A percentile compares a stretch with the other conserved stretches of the same genome.
phyloP scores from a whole-genome alignment of 2,329 filamentous ascomycete genomes.

The Aureobasidium melanogenum region DNA sequence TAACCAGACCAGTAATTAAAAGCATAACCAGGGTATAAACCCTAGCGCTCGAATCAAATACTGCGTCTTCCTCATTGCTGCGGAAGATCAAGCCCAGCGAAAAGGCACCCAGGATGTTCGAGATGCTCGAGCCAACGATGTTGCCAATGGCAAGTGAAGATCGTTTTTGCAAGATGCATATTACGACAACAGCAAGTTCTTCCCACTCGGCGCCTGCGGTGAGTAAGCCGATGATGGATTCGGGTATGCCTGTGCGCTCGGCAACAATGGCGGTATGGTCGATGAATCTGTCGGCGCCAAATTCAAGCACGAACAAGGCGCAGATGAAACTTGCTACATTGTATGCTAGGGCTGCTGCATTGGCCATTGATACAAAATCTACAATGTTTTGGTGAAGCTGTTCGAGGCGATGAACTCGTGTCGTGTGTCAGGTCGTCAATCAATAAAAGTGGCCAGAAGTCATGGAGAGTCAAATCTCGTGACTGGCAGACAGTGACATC shows the following conservation, averaged over 20 bases:
- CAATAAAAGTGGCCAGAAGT: not conserved
- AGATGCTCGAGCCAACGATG: constrained; percentile 45
- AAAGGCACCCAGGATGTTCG: constrained; percentile 47
- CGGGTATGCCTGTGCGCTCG: constrained; percentile 35
- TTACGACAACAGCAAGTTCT: constrained; percentile 45
- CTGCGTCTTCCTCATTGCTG: constrained; percentile 11
- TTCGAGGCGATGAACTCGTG: no score
- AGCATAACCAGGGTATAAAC: constrained; percentile 39
- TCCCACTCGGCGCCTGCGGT: constrained; percentile 49
- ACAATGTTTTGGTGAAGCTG: not conserved
- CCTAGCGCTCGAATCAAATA: constrained; percentile 41
- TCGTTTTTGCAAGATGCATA: constrained; percentile 38
- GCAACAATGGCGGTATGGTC: constrained; percentile 43
- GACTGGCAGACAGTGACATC: not conserved
- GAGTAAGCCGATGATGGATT: constrained; percentile 42
- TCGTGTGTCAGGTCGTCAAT: not conserved
- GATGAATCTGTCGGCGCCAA: constrained; percentile 45
- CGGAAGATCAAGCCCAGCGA: constrained; percentile 43
- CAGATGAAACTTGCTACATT: constrained; percentile 36
- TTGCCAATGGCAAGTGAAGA: constrained; percentile 46
- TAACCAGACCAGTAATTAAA: constrained; percentile 34
- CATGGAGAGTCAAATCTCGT: not conserved
- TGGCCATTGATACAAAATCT: not conserved
- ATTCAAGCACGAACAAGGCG: constrained; percentile 42
- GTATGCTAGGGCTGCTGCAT: constrained; percentile 24